Percentiles rank a stretch among this genome's conserved stretches.
phyloP scores from a whole-genome alignment of 306 rosid species.

The Cucumis melo region DNA sequence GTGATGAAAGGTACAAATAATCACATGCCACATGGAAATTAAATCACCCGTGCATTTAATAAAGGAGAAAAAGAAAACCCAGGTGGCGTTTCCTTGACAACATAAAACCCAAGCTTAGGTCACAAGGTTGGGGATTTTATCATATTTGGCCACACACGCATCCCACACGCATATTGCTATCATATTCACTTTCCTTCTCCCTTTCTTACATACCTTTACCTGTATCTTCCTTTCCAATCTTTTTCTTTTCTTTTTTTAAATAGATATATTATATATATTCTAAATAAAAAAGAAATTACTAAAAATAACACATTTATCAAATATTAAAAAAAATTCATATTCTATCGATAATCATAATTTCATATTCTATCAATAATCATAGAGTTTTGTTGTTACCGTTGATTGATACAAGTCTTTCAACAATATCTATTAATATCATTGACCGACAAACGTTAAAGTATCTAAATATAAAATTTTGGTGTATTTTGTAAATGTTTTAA shows the following conservation, averaged over 20 bases:
- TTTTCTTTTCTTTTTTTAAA: background rate
- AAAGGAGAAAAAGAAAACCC: background rate
- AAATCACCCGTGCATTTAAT: background rate
- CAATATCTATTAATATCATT: too few relatives aligned
- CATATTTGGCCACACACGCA: background rate
- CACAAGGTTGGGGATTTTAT: background rate
- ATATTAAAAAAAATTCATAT: too few relatives aligned
- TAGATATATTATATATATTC: too few relatives aligned
- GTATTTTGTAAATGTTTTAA: too few relatives aligned
- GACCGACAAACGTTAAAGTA: too few relatives aligned
- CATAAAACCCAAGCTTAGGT: background rate
- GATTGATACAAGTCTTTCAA: too few relatives aligned
- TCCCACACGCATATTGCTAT: background rate
- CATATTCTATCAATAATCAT: too few relatives aligned
- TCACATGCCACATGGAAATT: background rate
- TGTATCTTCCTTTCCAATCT: background rate
- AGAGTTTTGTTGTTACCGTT: too few relatives aligned
- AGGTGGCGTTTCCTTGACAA: background rate
- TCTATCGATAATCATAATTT: too few relatives aligned
- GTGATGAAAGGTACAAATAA: background rate
- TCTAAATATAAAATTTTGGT: too few relatives aligned
- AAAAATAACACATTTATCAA: too few relatives aligned
- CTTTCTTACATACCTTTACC: background rate
- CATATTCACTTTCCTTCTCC: background rate
- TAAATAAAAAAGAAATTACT: too few relatives aligned